Conservation (phyloP, 140 eudicot genomes). For the Ambrosia hybrid region DNA sequence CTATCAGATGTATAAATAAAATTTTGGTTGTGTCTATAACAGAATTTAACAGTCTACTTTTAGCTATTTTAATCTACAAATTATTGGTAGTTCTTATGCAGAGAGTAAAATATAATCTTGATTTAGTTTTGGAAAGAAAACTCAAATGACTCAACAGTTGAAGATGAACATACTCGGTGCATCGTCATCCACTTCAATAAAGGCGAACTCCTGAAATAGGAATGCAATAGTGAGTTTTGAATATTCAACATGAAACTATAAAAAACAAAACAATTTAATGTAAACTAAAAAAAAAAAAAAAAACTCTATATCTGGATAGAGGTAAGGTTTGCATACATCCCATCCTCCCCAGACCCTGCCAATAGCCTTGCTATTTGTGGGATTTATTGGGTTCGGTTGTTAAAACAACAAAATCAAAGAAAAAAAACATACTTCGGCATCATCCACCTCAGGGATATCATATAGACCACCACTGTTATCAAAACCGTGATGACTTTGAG, state of each 20-base stretch:
- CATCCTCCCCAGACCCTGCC: no score
- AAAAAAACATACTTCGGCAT: constrained; percentile 48
- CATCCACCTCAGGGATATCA: constrained; percentile 68
- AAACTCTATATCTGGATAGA: no score
- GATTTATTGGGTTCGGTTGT: no score
- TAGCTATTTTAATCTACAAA: background rate
- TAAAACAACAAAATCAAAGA: background rate
- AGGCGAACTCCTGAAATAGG: constrained; percentile 60
- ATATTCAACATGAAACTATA: background rate
- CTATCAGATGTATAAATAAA: background rate
- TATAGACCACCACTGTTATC: constrained; percentile 44
- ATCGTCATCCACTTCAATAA: constrained; percentile 58
- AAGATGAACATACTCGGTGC: constrained; percentile 58
- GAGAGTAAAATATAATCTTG: background rate
- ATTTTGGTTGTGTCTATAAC: background rate
- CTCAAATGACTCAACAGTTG: background rate
- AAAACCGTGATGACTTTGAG: constrained; percentile 26
- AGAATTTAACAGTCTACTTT: background rate
- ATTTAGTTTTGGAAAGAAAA: background rate
- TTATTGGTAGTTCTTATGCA: background rate
- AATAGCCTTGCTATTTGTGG: no score
- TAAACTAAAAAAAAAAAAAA: background rate
- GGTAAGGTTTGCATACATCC: no score
- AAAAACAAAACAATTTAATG: background rate
- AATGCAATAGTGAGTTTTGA: constrained; percentile 13